Percentiles rank a stretch among this genome's conserved stretches.
Evolutionary conservation across 2,329 filamentous ascomycete genomes (phyloP).

Genomic region (Lachnellula willkommii): DNA sequence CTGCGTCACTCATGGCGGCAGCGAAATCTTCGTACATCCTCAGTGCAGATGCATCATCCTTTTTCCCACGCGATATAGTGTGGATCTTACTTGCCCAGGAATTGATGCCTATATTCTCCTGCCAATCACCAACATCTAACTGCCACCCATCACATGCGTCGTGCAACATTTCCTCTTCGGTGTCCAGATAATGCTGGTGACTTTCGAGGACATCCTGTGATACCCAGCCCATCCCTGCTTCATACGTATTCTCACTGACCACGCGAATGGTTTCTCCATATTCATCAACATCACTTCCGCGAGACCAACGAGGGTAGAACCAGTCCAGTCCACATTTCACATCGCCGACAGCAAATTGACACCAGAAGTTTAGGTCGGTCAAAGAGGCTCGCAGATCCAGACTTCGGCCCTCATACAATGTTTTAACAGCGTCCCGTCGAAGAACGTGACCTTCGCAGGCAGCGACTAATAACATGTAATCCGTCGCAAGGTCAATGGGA

Average conservation of each 20-base stretch:
- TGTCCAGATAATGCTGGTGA: conserved; percentile 35
- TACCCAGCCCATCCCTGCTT: conserved; percentile 71
- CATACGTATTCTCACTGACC: conserved; percentile 75
- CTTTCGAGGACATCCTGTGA: conserved; percentile 52
- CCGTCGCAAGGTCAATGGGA: conserved; percentile 61
- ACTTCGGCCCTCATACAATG: conserved; percentile 64
- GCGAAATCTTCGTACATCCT: conserved; percentile 49
- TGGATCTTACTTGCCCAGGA: conserved; percentile 35
- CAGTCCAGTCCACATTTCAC: conserved; percentile 83
- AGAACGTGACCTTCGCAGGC: conserved; percentile 86
- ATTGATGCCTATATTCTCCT: conserved; percentile 37
- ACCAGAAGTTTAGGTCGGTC: conserved; percentile 89
- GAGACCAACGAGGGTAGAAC: conserved; percentile 75
- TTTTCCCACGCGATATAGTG: conserved; percentile 8
- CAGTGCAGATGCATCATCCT: conserved; percentile 37
- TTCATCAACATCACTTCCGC: conserved; percentile 62
- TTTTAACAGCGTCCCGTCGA: conserved; percentile 57
- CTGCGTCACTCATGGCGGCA: conserved; percentile 59
- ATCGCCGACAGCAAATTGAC: conserved; percentile 90
- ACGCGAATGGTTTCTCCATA: conserved; percentile 67
- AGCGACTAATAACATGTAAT: conserved; percentile 76
- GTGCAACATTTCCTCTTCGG: conserved; percentile 57
- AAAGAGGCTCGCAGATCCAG: conserved; percentile 76
- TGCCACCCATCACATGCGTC: conserved; percentile 65
- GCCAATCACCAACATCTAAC: conserved; percentile 57